Conservation (phyloP, 1,139 yeast genomes). For the Yamadazyma taylorii region DNA sequence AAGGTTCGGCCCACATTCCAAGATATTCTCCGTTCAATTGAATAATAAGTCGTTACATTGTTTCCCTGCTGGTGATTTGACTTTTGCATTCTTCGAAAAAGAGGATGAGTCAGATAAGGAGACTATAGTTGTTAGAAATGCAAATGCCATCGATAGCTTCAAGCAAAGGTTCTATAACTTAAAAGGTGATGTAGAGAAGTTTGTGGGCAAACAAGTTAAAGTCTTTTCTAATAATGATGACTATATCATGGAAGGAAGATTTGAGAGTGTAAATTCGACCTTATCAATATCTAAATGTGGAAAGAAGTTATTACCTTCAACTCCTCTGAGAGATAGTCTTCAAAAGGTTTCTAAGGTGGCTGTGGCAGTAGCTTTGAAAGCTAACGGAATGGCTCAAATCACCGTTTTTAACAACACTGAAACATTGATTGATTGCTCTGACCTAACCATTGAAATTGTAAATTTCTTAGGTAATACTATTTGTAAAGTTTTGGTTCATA, state of each 20-base stretch:
- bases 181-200: conserved; percentile 20
- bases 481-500: conserved; percentile 29
- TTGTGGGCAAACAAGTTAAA: conserved; percentile 21
- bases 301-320: not conserved
- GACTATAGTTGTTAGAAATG: conserved; percentile 26
- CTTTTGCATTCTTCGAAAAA: conserved; percentile 24
- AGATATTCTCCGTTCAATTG: conserved; percentile 28
- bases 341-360: conserved; percentile 7
- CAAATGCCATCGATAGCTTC: conserved; percentile 27
- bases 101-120: conserved; percentile 14
- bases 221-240: conserved; percentile 21
- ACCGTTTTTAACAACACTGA: conserved; percentile 31
- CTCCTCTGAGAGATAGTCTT: not conserved
- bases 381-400: conserved; percentile 33
- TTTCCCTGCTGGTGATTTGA: conserved; percentile 33
- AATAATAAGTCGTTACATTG: conserved; percentile 24
- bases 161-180: conserved; percentile 33
- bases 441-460: conserved; percentile 30
- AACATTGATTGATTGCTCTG: conserved; percentile 29
- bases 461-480: conserved; percentile 31
- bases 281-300: conserved; percentile 2
- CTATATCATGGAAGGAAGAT: conserved; percentile 25
- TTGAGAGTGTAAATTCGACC: conserved; percentile 8
- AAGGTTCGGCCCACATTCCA: conserved; percentile 21
- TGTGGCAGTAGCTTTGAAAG: conserved; percentile 32